These are phyloP conservation scores for Colletotrichum trifolii DNA, from an alignment of 2,329 filamentous ascomycete species.

Conservation along the genomic window DNA sequence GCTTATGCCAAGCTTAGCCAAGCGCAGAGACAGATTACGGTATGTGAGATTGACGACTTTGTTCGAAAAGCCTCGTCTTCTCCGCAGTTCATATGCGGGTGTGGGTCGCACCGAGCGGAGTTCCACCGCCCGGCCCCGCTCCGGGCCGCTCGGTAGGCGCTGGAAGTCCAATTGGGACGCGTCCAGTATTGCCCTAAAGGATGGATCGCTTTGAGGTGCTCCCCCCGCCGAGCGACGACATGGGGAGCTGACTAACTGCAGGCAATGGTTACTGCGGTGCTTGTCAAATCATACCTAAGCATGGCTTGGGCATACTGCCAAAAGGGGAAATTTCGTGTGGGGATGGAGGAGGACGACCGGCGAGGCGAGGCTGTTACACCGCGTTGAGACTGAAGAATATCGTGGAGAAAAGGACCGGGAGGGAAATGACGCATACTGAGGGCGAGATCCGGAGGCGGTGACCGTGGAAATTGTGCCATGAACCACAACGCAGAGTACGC, in stretches of 20 bases:
- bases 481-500: background rate
- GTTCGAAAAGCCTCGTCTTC: background rate
- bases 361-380: background rate
- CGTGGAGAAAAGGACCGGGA: background rate
- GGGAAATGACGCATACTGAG: background rate
- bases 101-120: constrained; percentile 18
- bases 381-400: background rate
- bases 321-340: constrained; percentile 8
- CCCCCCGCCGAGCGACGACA: background rate
- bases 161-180: constrained; percentile 8
- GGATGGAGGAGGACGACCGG: background rate
- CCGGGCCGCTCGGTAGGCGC: constrained; percentile 8
- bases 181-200: background rate
- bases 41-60: background rate
- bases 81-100: constrained; percentile 2
- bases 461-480: background rate
- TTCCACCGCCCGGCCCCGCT: constrained; percentile 18
- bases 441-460: background rate
- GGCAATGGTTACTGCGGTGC: background rate
- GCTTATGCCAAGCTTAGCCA: constrained; percentile 5
- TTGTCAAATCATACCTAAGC: constrained; percentile 3
- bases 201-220: background rate
- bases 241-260: constrained; percentile 30
- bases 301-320: constrained; percentile 6
- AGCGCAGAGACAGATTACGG: background rate